Base-by-base conservation (phyloP, 441 rosid genomes). In the Eutrema salsugineum region DNA sequence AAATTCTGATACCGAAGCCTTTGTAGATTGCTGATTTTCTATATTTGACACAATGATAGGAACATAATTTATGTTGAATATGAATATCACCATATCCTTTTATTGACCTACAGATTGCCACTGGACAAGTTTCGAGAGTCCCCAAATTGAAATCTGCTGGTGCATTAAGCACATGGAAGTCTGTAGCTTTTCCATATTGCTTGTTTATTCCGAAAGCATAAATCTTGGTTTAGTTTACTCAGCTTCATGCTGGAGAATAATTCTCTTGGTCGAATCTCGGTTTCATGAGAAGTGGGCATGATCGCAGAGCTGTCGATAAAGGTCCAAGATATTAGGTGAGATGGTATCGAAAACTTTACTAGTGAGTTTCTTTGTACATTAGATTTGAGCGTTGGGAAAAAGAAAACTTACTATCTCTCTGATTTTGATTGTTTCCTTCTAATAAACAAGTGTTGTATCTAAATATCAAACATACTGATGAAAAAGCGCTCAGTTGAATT, bases 311-410 rank as follows among this genome's bases (percentile, higher is more conserved):
- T 20, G n/a, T 44, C 2, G 22, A 51, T 67, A 68, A 24, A 63
- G 63, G 71, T 55, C 46, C 39, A 67, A 69, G 65, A 30, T 61
- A 47, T 17, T 69, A 63, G 60, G 48, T 56, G 66, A 76, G 79
- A 76, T 76, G 71, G 54, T 76, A 75, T 70, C 79, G 66, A 63
- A 70, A 63, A 50, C 71, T 63, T 63, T 46, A 54, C 46, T n/a
- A n/a, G n/a, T 69, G 58, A 55, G 49, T 47, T 40, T 70, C 75
- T 76, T 40, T 70, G 79, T 76, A 76, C 67, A 70, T 70, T 63
- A 70, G 71, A 49, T 39, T 68, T 76, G 71, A 63, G 54, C 42
- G 55, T 76, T 63, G 59, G 3, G 9, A 38, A 30, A 24, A 36
- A 7, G 10, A 66, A 24, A 11, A 56, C 61, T 35, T 53, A 10